Base-by-base conservation (phyloP, 2,329 filamentous ascomycete genomes). In the Trichoderma arundinaceum region DNA sequence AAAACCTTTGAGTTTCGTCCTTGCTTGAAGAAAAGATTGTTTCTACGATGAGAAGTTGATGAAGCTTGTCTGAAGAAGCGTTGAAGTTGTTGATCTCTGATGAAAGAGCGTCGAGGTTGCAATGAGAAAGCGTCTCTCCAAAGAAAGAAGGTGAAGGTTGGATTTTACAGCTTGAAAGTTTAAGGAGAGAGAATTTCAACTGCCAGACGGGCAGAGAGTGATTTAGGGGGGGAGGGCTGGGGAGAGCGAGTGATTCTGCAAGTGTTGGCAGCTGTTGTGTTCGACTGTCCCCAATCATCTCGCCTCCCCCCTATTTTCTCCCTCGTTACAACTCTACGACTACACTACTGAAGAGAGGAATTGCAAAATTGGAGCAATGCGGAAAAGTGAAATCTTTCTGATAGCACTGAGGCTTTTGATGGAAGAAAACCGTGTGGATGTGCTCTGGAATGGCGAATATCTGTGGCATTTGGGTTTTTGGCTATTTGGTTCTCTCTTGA, bases 211-310 rank as follows among this genome's bases (percentile, higher is more conserved):
- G 39, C 9, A 28, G 17, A 22, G 17, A 54, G 49, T 44, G 49
- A 52, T 39, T 49, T 1, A 17, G 44, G 38, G 32, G 32, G 32
- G 39, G 17, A 19, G 17, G 6, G 28, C 17, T 13, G 8, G 28
- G 28, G 49, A 54, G 12, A 6, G 39, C 4, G 39, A 54, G 49
- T 63, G 49, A 54, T 38, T 54, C 12, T 38, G 49, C 60, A 22
- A 63, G 49, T 46, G 60, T 35, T 38, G 49, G 8, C 60, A 63
- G 49, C 60, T 63, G 60, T 49, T 38, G 1, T 46, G 32, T n/a
- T 62, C 32, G 48, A 39, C n/a, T n/a, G 46, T 51, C 38, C 28
- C 41, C 17, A 22, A 41, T n/a, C 28, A n/a, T 15, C 15, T 19
- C n/a, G 44, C 13, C 8, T 22, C 33, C 48, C 38, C 58, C 44